Percentiles rank a stretch among this genome's conserved stretches.
phyloP scores from a whole-genome alignment of 2,329 filamentous ascomycete species.

The Incumbomyces lentus region DNA sequence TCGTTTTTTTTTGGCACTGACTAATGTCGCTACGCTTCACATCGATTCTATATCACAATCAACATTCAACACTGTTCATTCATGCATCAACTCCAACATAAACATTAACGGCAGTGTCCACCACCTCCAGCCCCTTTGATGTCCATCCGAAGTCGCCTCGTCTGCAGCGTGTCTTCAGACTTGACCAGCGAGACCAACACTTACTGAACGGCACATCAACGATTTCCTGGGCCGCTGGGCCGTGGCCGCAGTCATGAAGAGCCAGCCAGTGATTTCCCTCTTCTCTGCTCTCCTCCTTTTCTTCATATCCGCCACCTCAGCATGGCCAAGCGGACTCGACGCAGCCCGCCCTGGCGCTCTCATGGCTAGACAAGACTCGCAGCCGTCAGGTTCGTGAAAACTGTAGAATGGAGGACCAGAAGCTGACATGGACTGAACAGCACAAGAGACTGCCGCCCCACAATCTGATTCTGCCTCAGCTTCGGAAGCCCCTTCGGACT shows the following conservation, averaged over 20 bases:
- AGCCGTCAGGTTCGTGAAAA: not conserved
- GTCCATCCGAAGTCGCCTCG: too few species aligned
- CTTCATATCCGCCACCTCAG: conserved; percentile 20
- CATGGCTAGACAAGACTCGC: conserved; percentile 18
- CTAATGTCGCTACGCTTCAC: conserved; percentile 1
- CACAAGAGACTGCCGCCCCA: not conserved
- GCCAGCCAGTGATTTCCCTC: conserved; percentile 9
- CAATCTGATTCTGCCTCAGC: conserved; percentile 7
- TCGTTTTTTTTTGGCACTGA: not conserved
- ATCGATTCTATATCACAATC: not conserved
- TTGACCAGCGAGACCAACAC: too few species aligned
- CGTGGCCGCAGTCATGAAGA: conserved; percentile 3
- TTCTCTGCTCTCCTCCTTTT: conserved; percentile 19
- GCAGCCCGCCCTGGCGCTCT: conserved; percentile 16
- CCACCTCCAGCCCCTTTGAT: too few species aligned
- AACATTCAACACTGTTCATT: conserved; percentile 1
- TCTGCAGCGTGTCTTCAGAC: not conserved
- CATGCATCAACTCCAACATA: not conserved
- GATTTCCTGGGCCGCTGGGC: not conserved
- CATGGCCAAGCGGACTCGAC: conserved; percentile 25
- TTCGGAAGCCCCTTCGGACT: conserved; percentile 10
- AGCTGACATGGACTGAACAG: not conserved
- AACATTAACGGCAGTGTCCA: too few species aligned
- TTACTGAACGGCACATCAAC: not conserved
- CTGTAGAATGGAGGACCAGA: not conserved